These are phyloP conservation scores for Lepidium aucheri DNA, from an alignment of 345 rosid genomes.

Conservation along the genomic window DNA sequence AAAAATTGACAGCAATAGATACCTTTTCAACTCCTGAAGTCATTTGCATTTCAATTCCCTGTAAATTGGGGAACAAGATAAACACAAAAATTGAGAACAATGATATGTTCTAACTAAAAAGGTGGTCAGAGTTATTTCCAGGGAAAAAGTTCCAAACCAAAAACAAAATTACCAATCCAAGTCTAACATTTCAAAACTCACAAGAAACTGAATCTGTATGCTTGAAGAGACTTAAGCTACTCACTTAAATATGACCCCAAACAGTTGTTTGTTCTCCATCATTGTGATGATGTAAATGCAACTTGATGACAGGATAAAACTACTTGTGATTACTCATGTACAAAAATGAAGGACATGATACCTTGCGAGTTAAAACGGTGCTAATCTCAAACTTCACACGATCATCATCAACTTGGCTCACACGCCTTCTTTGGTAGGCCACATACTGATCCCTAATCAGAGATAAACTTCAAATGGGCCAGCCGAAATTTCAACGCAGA, in stretches of 20 bases:
- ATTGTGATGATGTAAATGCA: neutral
- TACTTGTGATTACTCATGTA: neutral
- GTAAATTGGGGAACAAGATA: conserved; percentile 9
- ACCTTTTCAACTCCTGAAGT: conserved; percentile 85
- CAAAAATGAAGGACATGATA: conserved; percentile 10
- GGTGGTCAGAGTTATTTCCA: neutral
- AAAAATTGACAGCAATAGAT: conserved; percentile 24
- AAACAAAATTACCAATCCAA: neutral
- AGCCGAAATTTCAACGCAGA: neutral
- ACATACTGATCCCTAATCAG: conserved; percentile 53
- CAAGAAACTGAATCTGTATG: neutral
- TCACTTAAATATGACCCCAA: neutral
- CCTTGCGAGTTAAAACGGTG: conserved; percentile 92
- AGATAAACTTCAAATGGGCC: neutral
- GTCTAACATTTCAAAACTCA: neutral
- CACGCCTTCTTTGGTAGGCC: conserved; percentile 57
- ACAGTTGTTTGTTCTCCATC: neutral
- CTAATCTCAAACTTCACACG: conserved; percentile 75
- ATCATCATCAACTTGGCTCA: conserved; percentile 74
- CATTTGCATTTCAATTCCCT: conserved; percentile 93
- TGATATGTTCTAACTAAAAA: neutral
- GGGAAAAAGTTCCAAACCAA: neutral
- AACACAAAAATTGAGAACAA: neutral
- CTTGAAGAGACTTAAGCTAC: neutral
- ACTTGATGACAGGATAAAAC: neutral